Evolutionary conservation across 345 rosid species (phyloP).

Genomic region (Melaleuca alternifolia): DNA sequence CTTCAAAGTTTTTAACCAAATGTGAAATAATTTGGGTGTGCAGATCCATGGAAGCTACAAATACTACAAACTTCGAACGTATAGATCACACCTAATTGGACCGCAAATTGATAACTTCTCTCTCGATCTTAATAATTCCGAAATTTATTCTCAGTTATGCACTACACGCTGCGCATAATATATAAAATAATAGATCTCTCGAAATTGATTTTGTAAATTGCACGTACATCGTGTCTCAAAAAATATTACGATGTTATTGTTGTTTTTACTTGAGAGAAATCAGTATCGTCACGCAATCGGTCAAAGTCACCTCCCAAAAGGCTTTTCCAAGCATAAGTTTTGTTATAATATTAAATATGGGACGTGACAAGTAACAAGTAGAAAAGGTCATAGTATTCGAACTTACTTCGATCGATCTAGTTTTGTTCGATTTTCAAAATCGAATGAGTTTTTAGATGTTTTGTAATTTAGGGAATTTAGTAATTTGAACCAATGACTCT

Average conservation of each 20-base stretch:
- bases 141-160: background rate
- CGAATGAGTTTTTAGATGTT: background rate
- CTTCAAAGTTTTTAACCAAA: background rate
- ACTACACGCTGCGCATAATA: rapidly evolving
- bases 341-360: background rate
- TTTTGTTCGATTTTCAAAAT: background rate
- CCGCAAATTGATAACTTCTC: background rate
- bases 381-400: too few species aligned
- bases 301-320: rapidly evolving
- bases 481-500: background rate
- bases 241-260: too few species aligned
- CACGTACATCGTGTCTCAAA: background rate
- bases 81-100: background rate
- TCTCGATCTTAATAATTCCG: rapidly evolving
- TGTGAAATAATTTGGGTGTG: background rate
- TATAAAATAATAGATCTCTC: background rate
- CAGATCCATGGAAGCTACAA: background rate
- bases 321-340: background rate
- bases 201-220: background rate
- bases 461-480: background rate
- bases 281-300: rapidly evolving
- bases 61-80: background rate
- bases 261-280: background rate
- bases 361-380: background rate
- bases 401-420: too few species aligned